phyloP scores from a whole-genome alignment of 2,329 filamentous ascomycete species.

The Aureobasidium namibiae region DNA sequence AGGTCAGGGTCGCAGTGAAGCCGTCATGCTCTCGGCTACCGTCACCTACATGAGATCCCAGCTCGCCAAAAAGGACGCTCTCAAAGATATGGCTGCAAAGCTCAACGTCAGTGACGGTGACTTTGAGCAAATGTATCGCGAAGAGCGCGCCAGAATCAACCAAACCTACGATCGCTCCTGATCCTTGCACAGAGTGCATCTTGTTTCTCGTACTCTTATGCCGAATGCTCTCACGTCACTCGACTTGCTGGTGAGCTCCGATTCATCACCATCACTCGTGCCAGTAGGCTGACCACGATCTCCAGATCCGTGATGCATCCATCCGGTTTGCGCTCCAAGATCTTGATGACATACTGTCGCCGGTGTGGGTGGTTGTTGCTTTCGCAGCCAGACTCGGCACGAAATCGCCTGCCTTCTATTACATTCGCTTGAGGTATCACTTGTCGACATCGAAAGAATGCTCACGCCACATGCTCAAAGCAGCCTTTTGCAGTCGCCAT shows the following conservation, averaged over 20 bases:
- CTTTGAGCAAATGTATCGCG: constrained; percentile 18
- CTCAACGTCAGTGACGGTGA: constrained; percentile 18
- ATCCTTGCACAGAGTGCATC: neutral
- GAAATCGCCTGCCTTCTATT: neutral
- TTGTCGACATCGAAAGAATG: neutral
- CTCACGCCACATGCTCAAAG: neutral
- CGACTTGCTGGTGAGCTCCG: neutral
- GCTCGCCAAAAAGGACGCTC: constrained; percentile 29
- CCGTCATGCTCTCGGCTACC: constrained; percentile 61
- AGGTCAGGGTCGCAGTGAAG: constrained; percentile 78
- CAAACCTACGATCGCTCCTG: constrained; percentile 8
- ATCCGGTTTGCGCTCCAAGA: neutral
- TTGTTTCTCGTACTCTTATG: neutral
- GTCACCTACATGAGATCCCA: constrained; percentile 36
- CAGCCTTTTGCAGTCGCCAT: neutral
- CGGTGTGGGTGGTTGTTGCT: neutral
- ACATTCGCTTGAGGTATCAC: neutral
- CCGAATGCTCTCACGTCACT: neutral
- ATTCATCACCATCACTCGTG: neutral
- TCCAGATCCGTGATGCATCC: neutral
- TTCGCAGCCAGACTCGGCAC: neutral
- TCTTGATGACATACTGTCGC: neutral
- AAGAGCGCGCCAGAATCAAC: constrained; percentile 12
- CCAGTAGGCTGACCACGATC: neutral
- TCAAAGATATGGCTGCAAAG: constrained; percentile 27